A percentile compares a stretch with the other conserved stretches of the same genome.
These are phyloP conservation scores for Exophiala sideris DNA, from an alignment of 2,329 filamentous ascomycete genomes.

Conservation along the genomic window DNA sequence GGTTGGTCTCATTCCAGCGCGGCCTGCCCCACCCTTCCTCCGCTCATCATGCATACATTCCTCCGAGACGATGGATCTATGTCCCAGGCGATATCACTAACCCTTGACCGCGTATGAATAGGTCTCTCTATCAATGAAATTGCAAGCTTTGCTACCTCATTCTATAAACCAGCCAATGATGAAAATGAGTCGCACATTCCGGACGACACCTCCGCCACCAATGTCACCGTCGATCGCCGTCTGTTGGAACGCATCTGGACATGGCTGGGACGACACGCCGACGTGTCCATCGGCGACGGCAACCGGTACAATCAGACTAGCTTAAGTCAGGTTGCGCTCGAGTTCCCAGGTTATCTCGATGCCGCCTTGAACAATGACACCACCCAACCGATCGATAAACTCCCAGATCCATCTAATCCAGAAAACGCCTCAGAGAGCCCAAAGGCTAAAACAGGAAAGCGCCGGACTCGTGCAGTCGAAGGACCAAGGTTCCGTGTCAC, in stretches of 20 bases:
- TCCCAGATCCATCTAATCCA: neutral
- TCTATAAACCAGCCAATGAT: slow-evolving; percentile 33
- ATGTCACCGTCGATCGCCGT: slow-evolving; percentile 42
- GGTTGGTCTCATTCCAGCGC: slow-evolving; percentile 23
- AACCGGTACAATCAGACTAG: slow-evolving; percentile 40
- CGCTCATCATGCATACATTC: slow-evolving; percentile 2
- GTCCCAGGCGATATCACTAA: neutral
- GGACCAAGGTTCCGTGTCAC: slow-evolving; percentile 47
- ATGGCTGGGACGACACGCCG: slow-evolving; percentile 55
- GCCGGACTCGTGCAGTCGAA: neutral
- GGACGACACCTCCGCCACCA: neutral
- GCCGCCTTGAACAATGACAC: neutral
- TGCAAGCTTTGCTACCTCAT: slow-evolving; percentile 34
- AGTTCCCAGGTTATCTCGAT: slow-evolving; percentile 20
- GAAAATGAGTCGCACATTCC: slow-evolving; percentile 9
- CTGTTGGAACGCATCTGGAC: slow-evolving; percentile 56
- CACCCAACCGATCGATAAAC: neutral
- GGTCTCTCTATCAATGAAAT: slow-evolving; percentile 30
- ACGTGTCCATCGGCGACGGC: slow-evolving; percentile 50
- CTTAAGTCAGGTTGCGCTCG: slow-evolving; percentile 40
- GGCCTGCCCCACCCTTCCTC: neutral
- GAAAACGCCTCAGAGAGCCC: neutral
- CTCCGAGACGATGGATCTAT: neutral
- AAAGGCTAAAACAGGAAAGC: neutral
- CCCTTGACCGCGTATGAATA: slow-evolving; percentile 1